These are phyloP conservation scores for Trichosanthes cucumerina DNA, from an alignment of 306 rosid species.

Conservation along the genomic window DNA sequence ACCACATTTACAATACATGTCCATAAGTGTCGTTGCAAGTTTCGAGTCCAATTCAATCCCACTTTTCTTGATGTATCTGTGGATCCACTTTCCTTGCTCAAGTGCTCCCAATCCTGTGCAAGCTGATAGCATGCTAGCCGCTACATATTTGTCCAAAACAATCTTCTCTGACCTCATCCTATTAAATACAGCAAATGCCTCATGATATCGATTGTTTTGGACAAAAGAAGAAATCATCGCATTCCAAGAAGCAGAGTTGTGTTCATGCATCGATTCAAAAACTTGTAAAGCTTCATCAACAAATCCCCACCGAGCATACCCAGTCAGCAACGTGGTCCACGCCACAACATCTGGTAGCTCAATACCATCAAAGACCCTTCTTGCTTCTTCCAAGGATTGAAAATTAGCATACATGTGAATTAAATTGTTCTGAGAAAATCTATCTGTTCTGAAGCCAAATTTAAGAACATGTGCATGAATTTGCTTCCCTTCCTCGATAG, in stretches of 20 bases:
- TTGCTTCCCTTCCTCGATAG: slow-evolving; percentile 32
- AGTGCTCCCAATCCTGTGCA: slow-evolving; percentile 54
- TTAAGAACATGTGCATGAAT: slow-evolving; percentile 51
- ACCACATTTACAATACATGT: slow-evolving; percentile 69
- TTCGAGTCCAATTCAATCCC: slow-evolving; percentile 43
- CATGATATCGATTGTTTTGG: slow-evolving; percentile 31
- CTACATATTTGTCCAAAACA: slow-evolving; percentile 39
- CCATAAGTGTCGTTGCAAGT: slow-evolving; percentile 47
- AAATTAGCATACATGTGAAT: slow-evolving; percentile 35
- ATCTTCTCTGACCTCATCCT: slow-evolving; percentile 32
- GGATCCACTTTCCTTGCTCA: slow-evolving; percentile 62
- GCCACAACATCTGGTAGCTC: slow-evolving; percentile 31
- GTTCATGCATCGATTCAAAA: slow-evolving; percentile 42
- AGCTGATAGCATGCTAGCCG: slow-evolving; percentile 53
- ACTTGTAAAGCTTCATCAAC: slow-evolving; percentile 38
- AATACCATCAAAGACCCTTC: slow-evolving; percentile 39
- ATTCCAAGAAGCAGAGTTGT: slow-evolving; percentile 46
- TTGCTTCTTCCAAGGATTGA: slow-evolving; percentile 32
- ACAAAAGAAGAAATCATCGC: slow-evolving; percentile 57
- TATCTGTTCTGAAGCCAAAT: slow-evolving; percentile 31
- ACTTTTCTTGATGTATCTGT: slow-evolving; percentile 24
- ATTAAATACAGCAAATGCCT: slow-evolving; percentile 43
- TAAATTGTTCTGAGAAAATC: slow-evolving; percentile 30
- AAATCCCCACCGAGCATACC: slow-evolving; percentile 34
- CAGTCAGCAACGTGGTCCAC: slow-evolving; percentile 48